Evolutionary conservation across 495 filamentous ascomycete species (phyloP).

Genomic region (Jackrogersella minutella): DNA sequence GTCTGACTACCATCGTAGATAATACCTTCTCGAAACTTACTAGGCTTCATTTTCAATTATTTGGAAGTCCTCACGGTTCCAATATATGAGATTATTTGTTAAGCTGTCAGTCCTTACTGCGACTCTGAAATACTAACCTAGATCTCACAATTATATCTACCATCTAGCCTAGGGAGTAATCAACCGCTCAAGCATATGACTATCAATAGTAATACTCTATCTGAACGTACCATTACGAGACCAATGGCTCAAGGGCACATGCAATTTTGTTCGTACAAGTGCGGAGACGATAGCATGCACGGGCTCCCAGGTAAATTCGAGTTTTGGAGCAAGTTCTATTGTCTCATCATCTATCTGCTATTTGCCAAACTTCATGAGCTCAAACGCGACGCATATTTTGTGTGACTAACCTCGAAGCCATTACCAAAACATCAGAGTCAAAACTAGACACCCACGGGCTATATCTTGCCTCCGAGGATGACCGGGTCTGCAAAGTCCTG

Average conservation of each 20-base stretch:
- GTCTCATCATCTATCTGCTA: conserved; percentile 35
- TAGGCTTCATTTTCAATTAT: too few species aligned
- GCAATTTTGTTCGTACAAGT: neutral
- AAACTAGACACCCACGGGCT: conserved; percentile 4
- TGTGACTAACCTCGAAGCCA: conserved; percentile 37
- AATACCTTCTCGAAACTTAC: too few species aligned
- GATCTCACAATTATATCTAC: neutral
- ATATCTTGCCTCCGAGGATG: conserved; percentile 3
- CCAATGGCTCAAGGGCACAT: neutral
- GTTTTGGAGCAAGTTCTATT: conserved; percentile 19
- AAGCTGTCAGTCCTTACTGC: neutral
- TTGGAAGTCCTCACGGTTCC: too few species aligned
- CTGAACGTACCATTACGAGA: conserved; percentile 1
- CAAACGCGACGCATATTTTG: conserved; percentile 19
- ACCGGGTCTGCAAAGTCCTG: conserved; percentile 36
- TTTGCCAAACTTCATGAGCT: conserved; percentile 23
- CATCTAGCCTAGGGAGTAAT: neutral
- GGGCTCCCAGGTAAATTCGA: neutral
- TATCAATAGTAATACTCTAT: neutral
- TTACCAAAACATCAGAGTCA: conserved; percentile 16
- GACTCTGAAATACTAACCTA: neutral
- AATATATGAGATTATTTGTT: neutral
- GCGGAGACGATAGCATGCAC: neutral
- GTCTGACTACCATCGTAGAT: too few species aligned
- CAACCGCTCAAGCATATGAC: neutral